A percentile compares a stretch with the other conserved stretches of the same genome.
phyloP scores from a whole-genome alignment of 2,329 filamentous ascomycete species.

The Xylaria digitata region DNA sequence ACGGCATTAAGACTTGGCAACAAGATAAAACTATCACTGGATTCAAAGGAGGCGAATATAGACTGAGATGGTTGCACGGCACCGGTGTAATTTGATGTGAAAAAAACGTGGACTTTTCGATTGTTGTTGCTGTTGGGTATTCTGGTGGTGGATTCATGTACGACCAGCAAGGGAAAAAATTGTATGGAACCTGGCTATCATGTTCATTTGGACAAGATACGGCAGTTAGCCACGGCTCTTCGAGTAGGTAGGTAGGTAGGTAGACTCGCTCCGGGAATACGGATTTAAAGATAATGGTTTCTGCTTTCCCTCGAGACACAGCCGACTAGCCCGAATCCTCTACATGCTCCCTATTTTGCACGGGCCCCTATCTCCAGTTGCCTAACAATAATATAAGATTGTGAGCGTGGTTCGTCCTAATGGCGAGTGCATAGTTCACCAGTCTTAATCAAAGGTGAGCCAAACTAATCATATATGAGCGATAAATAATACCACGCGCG shows the following conservation, averaged over 20 bases:
- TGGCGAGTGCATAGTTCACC: neutral
- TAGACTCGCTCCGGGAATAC: slow-evolving; percentile 18
- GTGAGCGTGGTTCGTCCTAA: neutral
- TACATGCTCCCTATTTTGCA: neutral
- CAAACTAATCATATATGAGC: neutral
- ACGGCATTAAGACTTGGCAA: slow-evolving; percentile 49
- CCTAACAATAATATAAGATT: neutral
- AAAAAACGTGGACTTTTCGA: slow-evolving; percentile 39
- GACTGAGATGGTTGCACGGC: slow-evolving; percentile 48
- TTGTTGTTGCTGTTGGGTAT: slow-evolving; percentile 36
- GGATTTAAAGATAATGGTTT: slow-evolving; percentile 31
- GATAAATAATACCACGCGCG: neutral
- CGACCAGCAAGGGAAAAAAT: slow-evolving; percentile 35
- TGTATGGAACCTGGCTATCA: slow-evolving; percentile 36
- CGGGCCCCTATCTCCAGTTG: neutral
- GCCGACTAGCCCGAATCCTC: neutral
- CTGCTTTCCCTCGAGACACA: slow-evolving; percentile 10
- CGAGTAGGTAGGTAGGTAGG: slow-evolving; percentile 16
- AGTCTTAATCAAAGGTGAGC: neutral
- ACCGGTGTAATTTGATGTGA: slow-evolving; percentile 49
- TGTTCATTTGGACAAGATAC: slow-evolving; percentile 33
- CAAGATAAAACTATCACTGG: slow-evolving; percentile 50
- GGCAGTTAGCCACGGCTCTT: slow-evolving; percentile 20
- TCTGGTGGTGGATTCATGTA: slow-evolving; percentile 33
- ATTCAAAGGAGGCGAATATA: slow-evolving; percentile 48